These are phyloP conservation scores for Daldinia grandis DNA, from an alignment of 495 filamentous ascomycete genomes.

Conservation along the genomic window DNA sequence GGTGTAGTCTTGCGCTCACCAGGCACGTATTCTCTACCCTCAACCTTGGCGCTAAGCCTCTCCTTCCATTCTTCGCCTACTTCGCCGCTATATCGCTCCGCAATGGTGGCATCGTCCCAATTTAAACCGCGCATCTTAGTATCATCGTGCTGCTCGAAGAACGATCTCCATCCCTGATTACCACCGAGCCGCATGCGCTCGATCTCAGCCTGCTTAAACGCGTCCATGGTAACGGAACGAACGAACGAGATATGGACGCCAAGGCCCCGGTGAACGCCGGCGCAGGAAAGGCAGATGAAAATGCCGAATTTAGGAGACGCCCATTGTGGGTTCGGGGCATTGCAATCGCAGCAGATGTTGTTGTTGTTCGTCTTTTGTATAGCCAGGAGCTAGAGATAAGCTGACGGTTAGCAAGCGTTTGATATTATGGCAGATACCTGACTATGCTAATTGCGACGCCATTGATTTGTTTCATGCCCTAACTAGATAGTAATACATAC, in stretches of 20 bases:
- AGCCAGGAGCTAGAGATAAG: slow-evolving; percentile 70
- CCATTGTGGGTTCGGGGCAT: slow-evolving; percentile 96
- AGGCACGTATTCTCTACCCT: slow-evolving; percentile 81
- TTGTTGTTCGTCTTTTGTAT: slow-evolving; percentile 90
- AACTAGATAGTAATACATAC: slow-evolving; percentile 55
- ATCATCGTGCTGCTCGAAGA: slow-evolving; percentile 77
- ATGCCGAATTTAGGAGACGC: slow-evolving; percentile 75
- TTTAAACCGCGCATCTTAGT: slow-evolving; percentile 65
- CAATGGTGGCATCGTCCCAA: slow-evolving; percentile 83
- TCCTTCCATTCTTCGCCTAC: slow-evolving; percentile 97
- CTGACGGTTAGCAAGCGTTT: slow-evolving; percentile 16
- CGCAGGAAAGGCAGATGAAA: slow-evolving; percentile 97
- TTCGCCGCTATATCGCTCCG: slow-evolving; percentile 84
- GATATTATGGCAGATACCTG: neutral
- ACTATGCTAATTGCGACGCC: neutral
- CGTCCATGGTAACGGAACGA: slow-evolving; percentile 95
- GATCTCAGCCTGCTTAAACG: slow-evolving; percentile 88
- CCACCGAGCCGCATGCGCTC: slow-evolving; percentile 86
- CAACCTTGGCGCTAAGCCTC: slow-evolving; percentile 82
- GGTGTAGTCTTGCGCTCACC: slow-evolving; percentile 60
- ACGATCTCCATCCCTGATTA: slow-evolving; percentile 83
- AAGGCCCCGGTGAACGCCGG: slow-evolving; percentile 90
- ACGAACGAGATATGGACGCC: slow-evolving; percentile 99
- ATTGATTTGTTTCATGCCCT: neutral
- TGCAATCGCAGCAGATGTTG: slow-evolving; percentile 90